A percentile compares a stretch with the other conserved stretches of the same genome.
Evolutionary conservation across 2,329 filamentous ascomycete species (phyloP).

Genomic region (Paraphaeosphaeria minitans): DNA sequence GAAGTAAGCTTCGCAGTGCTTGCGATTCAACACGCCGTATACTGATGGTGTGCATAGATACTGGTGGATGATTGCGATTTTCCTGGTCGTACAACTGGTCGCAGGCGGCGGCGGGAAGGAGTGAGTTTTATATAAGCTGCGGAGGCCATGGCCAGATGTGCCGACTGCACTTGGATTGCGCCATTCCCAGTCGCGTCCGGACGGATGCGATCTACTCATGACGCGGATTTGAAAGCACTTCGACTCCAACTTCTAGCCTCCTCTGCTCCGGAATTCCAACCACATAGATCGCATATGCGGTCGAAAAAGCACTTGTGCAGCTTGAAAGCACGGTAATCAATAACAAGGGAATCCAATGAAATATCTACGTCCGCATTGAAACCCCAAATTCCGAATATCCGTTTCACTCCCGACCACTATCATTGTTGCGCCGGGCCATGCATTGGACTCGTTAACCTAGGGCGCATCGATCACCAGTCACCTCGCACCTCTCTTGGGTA

Average conservation of each 20-base stretch:
- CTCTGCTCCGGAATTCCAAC: neutral
- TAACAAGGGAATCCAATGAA: neutral
- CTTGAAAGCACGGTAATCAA: neutral
- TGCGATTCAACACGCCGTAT: neutral
- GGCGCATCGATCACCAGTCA: neutral
- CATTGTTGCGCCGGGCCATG: conserved; percentile 6
- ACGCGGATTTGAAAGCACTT: neutral
- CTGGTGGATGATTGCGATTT: conserved; percentile 57
- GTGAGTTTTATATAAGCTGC: neutral
- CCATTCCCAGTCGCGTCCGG: neutral
- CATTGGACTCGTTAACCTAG: neutral
- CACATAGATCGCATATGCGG: neutral
- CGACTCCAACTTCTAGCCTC: neutral
- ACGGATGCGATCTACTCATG: neutral
- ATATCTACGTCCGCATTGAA: neutral
- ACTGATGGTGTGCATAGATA: conserved; percentile 46
- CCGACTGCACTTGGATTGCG: neutral
- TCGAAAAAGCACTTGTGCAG: neutral
- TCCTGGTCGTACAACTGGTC: conserved; percentile 54
- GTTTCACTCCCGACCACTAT: neutral
- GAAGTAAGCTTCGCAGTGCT: conserved; percentile 47
- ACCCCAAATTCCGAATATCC: neutral
- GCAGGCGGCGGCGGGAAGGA: conserved; percentile 49
- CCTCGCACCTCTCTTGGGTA: neutral
- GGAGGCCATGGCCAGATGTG: neutral